These are phyloP conservation scores for Bremia lactucae DNA, from an alignment of 352 stramenopile genomes.

Conservation along the genomic window DNA sequence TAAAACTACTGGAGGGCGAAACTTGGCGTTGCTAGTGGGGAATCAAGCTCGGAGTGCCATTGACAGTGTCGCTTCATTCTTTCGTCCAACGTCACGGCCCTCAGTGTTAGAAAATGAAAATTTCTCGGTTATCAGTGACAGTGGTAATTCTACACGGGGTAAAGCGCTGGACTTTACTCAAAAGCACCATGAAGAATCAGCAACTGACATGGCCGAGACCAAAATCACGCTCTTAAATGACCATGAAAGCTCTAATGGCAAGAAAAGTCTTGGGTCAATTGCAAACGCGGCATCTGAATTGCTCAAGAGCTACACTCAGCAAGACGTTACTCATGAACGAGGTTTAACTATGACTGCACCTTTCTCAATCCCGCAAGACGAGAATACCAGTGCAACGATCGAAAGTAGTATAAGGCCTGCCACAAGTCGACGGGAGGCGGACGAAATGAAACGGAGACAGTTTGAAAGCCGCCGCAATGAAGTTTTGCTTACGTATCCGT, in stretches of 20 bases:
- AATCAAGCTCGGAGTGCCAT: slow-evolving; percentile 8
- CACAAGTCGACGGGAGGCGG: slow-evolving; percentile 10
- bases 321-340: neutral
- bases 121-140: slow-evolving; percentile 1
- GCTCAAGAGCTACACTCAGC: slow-evolving; percentile 7
- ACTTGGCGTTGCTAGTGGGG: slow-evolving; percentile 4
- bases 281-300: neutral
- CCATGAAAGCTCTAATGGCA: neutral
- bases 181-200: slow-evolving; percentile 2
- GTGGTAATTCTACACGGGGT: neutral
- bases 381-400: slow-evolving; percentile 6
- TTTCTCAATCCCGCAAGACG: slow-evolving; percentile 5
- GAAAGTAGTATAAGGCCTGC: slow-evolving; percentile 14
- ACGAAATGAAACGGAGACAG: slow-evolving; percentile 12
- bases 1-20: neutral
- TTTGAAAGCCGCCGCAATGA: slow-evolving; percentile 29
- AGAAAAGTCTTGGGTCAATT: neutral
- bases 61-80: slow-evolving; percentile 15
- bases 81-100: slow-evolving; percentile 3
- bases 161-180: slow-evolving; percentile 12
- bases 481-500: slow-evolving; percentile 52
- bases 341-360: neutral
- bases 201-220: slow-evolving; percentile 5
- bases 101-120: slow-evolving; percentile 16
- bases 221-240: slow-evolving; percentile 14